These are phyloP conservation scores for Fragaria nilgerrensis DNA, from an alignment of 306 rosid species.

Conservation along the genomic window DNA sequence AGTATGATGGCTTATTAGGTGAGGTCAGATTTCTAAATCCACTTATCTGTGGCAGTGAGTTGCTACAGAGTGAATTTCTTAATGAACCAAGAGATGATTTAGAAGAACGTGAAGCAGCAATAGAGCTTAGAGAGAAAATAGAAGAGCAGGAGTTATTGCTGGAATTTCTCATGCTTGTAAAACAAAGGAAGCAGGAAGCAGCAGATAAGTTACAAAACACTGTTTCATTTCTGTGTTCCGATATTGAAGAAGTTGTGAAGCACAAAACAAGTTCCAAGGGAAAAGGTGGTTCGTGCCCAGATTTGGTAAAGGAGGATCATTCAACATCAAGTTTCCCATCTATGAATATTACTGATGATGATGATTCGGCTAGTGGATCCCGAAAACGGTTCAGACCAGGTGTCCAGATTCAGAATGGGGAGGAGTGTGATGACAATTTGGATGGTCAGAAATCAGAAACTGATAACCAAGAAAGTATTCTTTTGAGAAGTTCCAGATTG, in stretches of 20 bases:
- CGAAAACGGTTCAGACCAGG: slow-evolving; percentile 77
- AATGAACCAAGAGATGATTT: slow-evolving; percentile 74
- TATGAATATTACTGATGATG: slow-evolving; percentile 43
- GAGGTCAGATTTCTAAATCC: slow-evolving; percentile 10
- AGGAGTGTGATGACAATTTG: slow-evolving; percentile 60
- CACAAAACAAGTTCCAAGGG: slow-evolving; percentile 60
- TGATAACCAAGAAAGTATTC: slow-evolving; percentile 43
- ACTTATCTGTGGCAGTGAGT: slow-evolving; percentile 60
- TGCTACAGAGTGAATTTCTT: slow-evolving; percentile 79
- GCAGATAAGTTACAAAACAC: slow-evolving; percentile 80
- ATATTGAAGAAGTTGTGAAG: slow-evolving; percentile 80
- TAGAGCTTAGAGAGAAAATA: slow-evolving; percentile 71
- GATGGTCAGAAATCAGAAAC: slow-evolving; percentile 37
- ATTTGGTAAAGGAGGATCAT: slow-evolving; percentile 42
- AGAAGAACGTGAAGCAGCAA: slow-evolving; percentile 84
- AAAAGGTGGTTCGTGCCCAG: slow-evolving; percentile 42
- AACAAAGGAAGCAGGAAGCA: slow-evolving; percentile 75
- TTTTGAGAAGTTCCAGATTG: slow-evolving; percentile 64
- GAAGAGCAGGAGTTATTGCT: slow-evolving; percentile 85
- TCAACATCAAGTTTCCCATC: slow-evolving; percentile 63
- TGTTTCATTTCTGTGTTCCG: slow-evolving; percentile 74
- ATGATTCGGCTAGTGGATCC: slow-evolving; percentile 61
- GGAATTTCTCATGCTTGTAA: slow-evolving; percentile 74
- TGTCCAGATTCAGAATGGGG: slow-evolving; percentile 31
- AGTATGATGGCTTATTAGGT: slow-evolving; percentile 4